Evolutionary conservation across 441 rosid species (phyloP).

Genomic region (Populus tomentosa): DNA sequence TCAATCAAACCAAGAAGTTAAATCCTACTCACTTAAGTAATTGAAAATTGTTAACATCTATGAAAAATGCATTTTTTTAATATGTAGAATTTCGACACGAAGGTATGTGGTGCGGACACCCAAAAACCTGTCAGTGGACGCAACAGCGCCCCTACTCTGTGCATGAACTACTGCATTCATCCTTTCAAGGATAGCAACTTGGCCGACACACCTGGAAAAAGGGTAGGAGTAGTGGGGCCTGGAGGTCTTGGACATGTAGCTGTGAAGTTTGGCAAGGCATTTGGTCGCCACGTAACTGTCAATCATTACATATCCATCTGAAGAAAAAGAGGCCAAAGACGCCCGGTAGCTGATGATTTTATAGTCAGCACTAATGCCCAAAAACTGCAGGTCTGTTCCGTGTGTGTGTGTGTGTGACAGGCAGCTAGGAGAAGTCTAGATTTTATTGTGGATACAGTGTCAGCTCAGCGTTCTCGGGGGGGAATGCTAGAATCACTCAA

Average conservation of each 20-base stretch:
- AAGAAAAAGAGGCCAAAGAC: slow-evolving; percentile 55
- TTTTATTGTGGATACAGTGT: slow-evolving; percentile 64
- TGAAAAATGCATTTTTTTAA: not conserved
- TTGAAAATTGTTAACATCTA: too few relatives aligned
- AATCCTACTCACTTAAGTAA: too few relatives aligned
- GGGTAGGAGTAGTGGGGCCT: slow-evolving; percentile 56
- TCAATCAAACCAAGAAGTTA: too few relatives aligned
- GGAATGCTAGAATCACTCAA: slow-evolving; percentile 62
- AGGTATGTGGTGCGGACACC: slow-evolving; percentile 29
- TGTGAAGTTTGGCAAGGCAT: slow-evolving; percentile 66
- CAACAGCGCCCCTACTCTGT: slow-evolving; percentile 22
- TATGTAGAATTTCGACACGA: not conserved
- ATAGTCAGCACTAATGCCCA: slow-evolving; percentile 42
- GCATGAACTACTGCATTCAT: slow-evolving; percentile 33
- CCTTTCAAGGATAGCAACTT: slow-evolving; percentile 39
- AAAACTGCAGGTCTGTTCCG: slow-evolving; percentile 49
- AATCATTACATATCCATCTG: slow-evolving; percentile 65
- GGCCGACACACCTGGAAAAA: slow-evolving; percentile 39
- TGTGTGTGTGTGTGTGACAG: slow-evolving; percentile 18
- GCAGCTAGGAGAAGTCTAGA: slow-evolving; percentile 50
- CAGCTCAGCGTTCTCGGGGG: slow-evolving; percentile 61
- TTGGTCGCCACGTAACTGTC: slow-evolving; percentile 68
- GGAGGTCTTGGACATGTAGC: slow-evolving; percentile 79
- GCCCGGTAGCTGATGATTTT: slow-evolving; percentile 63
- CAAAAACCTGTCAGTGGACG: slow-evolving; percentile 30